Evolutionary conservation across 495 filamentous ascomycete species (phyloP).

Genomic region (Lasiosphaeriaceae sp.): DNA sequence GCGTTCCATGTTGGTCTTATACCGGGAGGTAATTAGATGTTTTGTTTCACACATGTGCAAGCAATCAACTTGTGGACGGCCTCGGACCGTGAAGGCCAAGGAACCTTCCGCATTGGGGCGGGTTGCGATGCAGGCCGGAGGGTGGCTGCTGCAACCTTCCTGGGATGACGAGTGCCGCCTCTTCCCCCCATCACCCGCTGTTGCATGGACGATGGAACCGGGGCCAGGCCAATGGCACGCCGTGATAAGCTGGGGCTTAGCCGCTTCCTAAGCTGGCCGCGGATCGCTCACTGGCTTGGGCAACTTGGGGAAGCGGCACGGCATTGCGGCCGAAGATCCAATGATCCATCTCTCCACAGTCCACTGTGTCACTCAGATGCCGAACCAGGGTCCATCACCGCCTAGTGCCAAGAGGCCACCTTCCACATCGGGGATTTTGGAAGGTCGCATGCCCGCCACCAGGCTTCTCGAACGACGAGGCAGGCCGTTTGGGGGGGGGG

Average conservation of each 20-base stretch:
- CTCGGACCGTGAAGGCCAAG: neutral
- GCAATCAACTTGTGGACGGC: neutral
- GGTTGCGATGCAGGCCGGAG: neutral
- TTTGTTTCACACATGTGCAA: neutral
- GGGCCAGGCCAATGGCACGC: neutral
- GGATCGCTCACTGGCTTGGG: too few species aligned
- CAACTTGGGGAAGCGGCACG: neutral
- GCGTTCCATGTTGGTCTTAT: neutral
- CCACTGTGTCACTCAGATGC: neutral
- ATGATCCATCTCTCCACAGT: neutral
- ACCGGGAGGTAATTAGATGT: neutral
- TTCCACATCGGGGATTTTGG: neutral
- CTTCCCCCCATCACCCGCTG: neutral
- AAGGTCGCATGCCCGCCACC: neutral
- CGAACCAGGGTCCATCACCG: slow-evolving; percentile 3
- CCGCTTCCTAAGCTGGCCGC: neutral
- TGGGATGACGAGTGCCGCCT: neutral
- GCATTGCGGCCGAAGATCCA: neutral
- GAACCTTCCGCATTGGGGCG: neutral
- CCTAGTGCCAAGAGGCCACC: neutral
- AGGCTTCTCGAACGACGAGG: neutral
- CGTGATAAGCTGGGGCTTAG: neutral
- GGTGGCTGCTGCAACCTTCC: neutral
- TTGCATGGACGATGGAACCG: neutral
- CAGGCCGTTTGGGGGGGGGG: neutral